Conservation (phyloP, 148 eudicot species). For the Rhododendron vialii region DNA sequence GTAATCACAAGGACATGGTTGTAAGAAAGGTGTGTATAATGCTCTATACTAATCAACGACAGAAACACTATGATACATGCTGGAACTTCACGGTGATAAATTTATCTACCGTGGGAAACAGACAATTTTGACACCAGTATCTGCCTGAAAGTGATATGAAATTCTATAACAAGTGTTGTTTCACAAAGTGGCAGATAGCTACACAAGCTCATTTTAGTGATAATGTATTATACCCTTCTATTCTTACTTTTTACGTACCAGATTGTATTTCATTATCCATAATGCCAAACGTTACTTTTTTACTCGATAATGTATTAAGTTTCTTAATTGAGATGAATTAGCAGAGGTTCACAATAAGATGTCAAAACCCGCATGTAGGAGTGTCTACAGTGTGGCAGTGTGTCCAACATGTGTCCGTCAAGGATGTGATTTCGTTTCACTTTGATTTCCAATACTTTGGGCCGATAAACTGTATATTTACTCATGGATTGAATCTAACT, state of each 20-base stretch:
- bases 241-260: not conserved
- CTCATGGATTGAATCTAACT: conserved; percentile 3
- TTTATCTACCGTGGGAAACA: not conserved
- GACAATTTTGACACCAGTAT: not conserved
- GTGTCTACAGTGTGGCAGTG: not conserved
- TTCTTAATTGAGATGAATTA: not conserved
- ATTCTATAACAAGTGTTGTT: not conserved
- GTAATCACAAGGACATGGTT: conserved; percentile 74
- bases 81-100: not conserved
- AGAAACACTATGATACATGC: not conserved
- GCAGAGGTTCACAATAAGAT: not conserved
- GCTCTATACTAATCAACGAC: not conserved
- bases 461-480: not conserved
- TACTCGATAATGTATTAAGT: too few relatives aligned
- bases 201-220: not conserved
- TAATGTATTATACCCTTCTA: not conserved
- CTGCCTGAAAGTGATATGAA: not conserved
- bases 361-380: not conserved
- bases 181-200: not conserved
- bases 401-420: not conserved
- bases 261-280: not conserved
- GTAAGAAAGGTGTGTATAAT: conserved; percentile 66
- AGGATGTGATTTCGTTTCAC: not conserved
- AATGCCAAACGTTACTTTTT: not conserved
- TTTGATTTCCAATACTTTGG: not conserved